Percentiles rank a stretch among this genome's conserved stretches.
phyloP scores from a whole-genome alignment of 768 basidiomycete genomes.

The Piloderma croceum region DNA sequence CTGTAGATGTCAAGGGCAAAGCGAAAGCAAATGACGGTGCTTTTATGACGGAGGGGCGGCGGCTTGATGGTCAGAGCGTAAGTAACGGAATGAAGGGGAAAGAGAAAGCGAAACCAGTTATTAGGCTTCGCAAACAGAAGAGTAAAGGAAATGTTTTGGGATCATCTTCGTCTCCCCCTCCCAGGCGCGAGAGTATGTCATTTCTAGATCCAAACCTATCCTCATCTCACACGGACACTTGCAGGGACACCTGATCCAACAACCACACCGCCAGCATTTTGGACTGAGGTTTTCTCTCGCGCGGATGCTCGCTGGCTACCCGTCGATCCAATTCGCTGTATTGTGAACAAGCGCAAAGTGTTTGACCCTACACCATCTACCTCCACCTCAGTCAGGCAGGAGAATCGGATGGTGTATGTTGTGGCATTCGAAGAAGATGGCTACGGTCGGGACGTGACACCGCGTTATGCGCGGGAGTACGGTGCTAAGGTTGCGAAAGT shows the following conservation, averaged over 20 bases:
- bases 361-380: slow-evolving; percentile 62
- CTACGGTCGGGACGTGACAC: slow-evolving; percentile 85
- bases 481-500: slow-evolving; percentile 73
- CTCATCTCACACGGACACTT: no score
- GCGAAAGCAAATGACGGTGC: slow-evolving; percentile 39
- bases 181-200: no score
- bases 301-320: slow-evolving; percentile 90
- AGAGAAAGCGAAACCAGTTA: slow-evolving; percentile 47
- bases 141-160: slow-evolving; percentile 43
- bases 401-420: slow-evolving; percentile 91
- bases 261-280: slow-evolving; percentile 79
- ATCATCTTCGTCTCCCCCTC: no score
- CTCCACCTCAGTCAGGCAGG: slow-evolving; percentile 28
- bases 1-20: slow-evolving; percentile 26
- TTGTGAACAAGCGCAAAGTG: slow-evolving; percentile 73
- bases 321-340: slow-evolving; percentile 79
- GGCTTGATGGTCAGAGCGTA: no score
- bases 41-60: slow-evolving; percentile 22
- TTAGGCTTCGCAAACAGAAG: slow-evolving; percentile 55
- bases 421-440: slow-evolving; percentile 93
- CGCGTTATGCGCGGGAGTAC: slow-evolving; percentile 80
- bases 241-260: slow-evolving; percentile 43
- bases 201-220: no score
- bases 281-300: slow-evolving; percentile 95
- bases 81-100: slow-evolving; percentile 53